phyloP scores from a whole-genome alignment of 2,329 filamentous ascomycete species.

The Rhynchosporium secalis region DNA sequence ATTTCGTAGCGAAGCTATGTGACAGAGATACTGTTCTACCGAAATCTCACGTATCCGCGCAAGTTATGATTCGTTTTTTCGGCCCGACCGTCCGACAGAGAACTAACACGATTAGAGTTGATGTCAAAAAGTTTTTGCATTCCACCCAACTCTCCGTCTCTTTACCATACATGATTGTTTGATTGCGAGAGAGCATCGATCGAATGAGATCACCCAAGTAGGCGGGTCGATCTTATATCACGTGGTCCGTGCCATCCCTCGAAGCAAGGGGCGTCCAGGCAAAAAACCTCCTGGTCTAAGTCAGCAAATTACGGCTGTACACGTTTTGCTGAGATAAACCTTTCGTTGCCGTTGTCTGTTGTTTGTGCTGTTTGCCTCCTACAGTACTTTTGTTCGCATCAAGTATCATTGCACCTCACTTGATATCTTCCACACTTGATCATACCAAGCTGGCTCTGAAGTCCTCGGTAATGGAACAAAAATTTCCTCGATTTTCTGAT shows the following conservation, averaged over 20 bases:
- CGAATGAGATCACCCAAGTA: neutral
- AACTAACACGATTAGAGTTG: constrained; percentile 1
- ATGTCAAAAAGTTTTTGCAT: neutral
- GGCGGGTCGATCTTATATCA: neutral
- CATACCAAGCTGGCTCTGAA: neutral
- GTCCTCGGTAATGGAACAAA: neutral
- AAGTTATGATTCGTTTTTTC: neutral
- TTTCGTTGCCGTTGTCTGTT: neutral
- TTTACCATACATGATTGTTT: neutral
- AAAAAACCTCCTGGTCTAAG: neutral
- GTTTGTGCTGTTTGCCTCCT: neutral
- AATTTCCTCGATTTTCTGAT: constrained; percentile 5
- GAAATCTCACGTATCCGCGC: no score
- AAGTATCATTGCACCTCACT: constrained; percentile 4
- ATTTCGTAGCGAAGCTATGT: no score
- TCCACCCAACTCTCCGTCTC: neutral
- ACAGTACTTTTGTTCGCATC: neutral
- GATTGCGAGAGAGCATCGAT: neutral
- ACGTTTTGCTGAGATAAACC: neutral
- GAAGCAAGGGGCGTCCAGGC: constrained; percentile 9
- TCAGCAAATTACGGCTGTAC: constrained; percentile 10
- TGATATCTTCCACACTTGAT: neutral
- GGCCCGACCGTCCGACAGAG: neutral
- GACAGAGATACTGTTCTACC: no score
- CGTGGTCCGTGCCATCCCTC: neutral